Conservation (phyloP, 2,329 filamentous ascomycete genomes). For the Cercospora janseana region DNA sequence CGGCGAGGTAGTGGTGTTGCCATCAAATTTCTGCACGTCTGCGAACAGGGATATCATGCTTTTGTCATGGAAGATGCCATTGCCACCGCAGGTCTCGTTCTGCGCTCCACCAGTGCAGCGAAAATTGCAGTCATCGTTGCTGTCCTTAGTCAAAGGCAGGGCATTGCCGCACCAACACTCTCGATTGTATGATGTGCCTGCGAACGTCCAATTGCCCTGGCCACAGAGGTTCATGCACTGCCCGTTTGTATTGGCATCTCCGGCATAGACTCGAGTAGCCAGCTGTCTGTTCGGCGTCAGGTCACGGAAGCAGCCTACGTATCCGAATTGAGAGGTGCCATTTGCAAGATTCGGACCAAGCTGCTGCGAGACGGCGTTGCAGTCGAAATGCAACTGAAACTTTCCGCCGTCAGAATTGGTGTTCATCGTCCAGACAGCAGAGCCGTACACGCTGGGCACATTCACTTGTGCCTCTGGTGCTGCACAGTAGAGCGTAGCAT, state of each 20-base stretch:
- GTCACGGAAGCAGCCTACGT: constrained; percentile 39
- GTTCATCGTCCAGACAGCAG: constrained; percentile 21
- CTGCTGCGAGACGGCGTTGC: constrained; percentile 7
- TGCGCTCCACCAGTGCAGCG: constrained; percentile 32
- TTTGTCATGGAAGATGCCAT: not conserved
- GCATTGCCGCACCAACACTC: constrained; percentile 27
- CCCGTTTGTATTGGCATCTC: constrained; percentile 35
- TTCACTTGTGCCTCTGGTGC: constrained; percentile 9
- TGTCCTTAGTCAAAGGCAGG: constrained; percentile 10
- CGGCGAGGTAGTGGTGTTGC: constrained; percentile 27
- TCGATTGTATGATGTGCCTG: constrained; percentile 39
- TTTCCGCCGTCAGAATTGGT: constrained; percentile 37
- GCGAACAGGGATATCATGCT: constrained; percentile 22
- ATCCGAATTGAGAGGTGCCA: constrained; percentile 7
- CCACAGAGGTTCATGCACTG: constrained; percentile 35
- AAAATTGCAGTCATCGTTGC: constrained; percentile 21
- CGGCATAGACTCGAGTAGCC: constrained; percentile 31
- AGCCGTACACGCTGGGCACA: not conserved
- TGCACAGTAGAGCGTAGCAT: constrained; percentile 15
- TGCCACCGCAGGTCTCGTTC: constrained; percentile 34
- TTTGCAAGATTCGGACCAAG: constrained; percentile 11
- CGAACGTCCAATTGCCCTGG: constrained; percentile 36
- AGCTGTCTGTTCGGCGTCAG: constrained; percentile 27
- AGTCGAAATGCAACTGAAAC: constrained; percentile 32
- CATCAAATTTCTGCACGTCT: constrained; percentile 30